Evolutionary conservation across 805 yeast genomes (phyloP), one percentile per base, ranked within the genome.

Genomic region (Lipomyces spencermartinsiae): DNA sequence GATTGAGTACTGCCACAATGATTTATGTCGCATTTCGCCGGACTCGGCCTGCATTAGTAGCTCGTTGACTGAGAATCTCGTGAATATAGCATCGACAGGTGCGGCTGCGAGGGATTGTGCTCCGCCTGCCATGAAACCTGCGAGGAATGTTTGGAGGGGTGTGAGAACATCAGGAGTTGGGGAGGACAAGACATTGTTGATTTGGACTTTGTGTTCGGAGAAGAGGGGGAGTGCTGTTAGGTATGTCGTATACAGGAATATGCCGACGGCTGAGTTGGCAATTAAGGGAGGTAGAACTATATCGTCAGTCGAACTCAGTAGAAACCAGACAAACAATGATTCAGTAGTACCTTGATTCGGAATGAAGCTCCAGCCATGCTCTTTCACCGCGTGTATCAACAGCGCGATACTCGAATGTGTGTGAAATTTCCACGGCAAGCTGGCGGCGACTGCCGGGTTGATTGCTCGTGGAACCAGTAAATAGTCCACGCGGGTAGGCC

Each of bases 81-180:
- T 86, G 75, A 89, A 90, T 2, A 94, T 87, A 7, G 98, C 97
- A 78, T 94, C 98, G 4, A 94, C 83, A 0, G 98, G 98, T 1
- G 97, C 94, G 1, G 97, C 97, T 0, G 92, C 93, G 19, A 92
- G 79, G n/a, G 97, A 90, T 74, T 95, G 97, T 31, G 88, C 87
- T 0, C 89, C 87, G 1, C 98, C 98, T 0, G 97, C 97, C 0
- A 91, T 71, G 65, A 89, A 87, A 0, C 98, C 98, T 0, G 97
- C 92, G 59, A 87, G 78, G 78, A 91, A 86, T n/a, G 82, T 72
- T 59, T 78, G 79, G 46, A 58, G 35, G 62, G 76, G 75, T 0
- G 92, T 87, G 73, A 91, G 92, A 65, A 81, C 35, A 46, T 51
- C 70, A 49, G 64, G 69, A 64, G 69, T 68, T 43, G 16, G 22